Evolutionary conservation across 495 filamentous ascomycete genomes (phyloP).

Genomic region (Acidomyces sp.): DNA sequence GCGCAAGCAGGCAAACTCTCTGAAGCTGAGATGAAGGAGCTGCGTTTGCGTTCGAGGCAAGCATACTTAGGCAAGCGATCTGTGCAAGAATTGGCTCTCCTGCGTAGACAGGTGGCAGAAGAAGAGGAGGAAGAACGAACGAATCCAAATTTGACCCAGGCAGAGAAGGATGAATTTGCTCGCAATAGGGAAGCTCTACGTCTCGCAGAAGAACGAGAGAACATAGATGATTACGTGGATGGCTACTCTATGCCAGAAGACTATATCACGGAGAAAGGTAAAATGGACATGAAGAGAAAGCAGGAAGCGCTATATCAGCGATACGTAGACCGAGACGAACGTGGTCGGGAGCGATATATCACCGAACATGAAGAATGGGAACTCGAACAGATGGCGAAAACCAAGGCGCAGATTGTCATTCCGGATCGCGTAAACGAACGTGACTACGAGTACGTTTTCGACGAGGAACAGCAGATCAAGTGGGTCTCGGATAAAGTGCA

Average conservation of each 20-base stretch:
- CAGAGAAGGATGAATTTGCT: conserved; percentile 81
- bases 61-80: conserved; percentile 91
- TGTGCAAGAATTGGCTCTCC: conserved; percentile 64
- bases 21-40: conserved; percentile 48
- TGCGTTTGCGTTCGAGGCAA: conserved; percentile 72
- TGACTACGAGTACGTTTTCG: conserved; percentile 89
- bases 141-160: conserved; percentile 58
- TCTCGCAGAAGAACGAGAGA: conserved; percentile 74
- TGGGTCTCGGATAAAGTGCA: conserved; percentile 66
- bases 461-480: conserved; percentile 75
- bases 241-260: conserved; percentile 91
- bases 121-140: conserved; percentile 71
- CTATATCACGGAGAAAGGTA: conserved; percentile 84
- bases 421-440: conserved; percentile 66
- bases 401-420: conserved; percentile 70
- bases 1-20: conserved; percentile 51
- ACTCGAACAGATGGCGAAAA: conserved; percentile 76
- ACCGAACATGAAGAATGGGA: conserved; percentile 98
- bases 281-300: conserved; percentile 80
- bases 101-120: conserved; percentile 85
- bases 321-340: conserved; percentile 78
- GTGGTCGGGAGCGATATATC: conserved; percentile 76
- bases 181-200: conserved; percentile 77
- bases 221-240: conserved; percentile 84
- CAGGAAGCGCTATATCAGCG: conserved; percentile 82